A percentile compares a stretch with the other conserved stretches of the same genome.
Conservation (phyloP, 805 yeast genomes). For the Millerago galiae region DNA sequence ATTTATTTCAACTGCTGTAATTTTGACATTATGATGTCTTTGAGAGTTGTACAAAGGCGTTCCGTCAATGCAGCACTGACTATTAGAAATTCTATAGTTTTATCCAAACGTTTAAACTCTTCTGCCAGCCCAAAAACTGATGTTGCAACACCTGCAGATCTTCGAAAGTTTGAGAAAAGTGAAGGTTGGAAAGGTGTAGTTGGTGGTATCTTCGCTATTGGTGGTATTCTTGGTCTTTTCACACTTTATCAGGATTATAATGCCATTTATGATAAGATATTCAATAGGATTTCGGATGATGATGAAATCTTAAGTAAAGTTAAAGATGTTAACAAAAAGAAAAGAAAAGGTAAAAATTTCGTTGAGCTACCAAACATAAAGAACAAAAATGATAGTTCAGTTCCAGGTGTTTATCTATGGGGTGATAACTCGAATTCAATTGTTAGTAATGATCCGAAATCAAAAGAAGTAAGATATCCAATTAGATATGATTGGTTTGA, state of each 20-base stretch:
- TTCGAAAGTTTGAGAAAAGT: conserved; percentile 11
- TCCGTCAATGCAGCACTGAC: background rate
- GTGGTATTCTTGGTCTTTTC: conserved; percentile 4
- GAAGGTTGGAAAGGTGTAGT: conserved; percentile 18
- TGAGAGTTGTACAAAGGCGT: background rate
- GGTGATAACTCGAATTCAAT: conserved; percentile 45
- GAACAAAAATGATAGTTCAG: conserved; percentile 30
- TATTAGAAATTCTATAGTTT: background rate
- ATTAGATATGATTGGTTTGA: conserved; percentile 60
- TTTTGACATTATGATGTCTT: background rate
- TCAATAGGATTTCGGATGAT: conserved; percentile 13
- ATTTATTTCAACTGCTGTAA: too few relatives aligned
- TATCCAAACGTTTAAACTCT: conserved; percentile 1
- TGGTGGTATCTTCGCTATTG: conserved; percentile 12
- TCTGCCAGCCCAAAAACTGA: conserved; percentile 7
- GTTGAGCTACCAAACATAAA: conserved; percentile 24
- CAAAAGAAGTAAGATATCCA: conserved; percentile 43
- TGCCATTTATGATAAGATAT: background rate
- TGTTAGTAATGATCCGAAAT: conserved; percentile 23
- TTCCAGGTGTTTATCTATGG: conserved; percentile 59
- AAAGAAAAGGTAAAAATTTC: conserved; percentile 18
- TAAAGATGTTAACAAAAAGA: conserved; percentile 18
- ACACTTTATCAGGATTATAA: conserved; percentile 8
- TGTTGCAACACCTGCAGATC: conserved; percentile 14
- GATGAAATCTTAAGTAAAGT: conserved; percentile 26